A percentile compares a stretch with the other conserved stretches of the same genome.
phyloP scores from a whole-genome alignment of 495 filamentous ascomycete genomes.

The Trypethelium eluteriae region DNA sequence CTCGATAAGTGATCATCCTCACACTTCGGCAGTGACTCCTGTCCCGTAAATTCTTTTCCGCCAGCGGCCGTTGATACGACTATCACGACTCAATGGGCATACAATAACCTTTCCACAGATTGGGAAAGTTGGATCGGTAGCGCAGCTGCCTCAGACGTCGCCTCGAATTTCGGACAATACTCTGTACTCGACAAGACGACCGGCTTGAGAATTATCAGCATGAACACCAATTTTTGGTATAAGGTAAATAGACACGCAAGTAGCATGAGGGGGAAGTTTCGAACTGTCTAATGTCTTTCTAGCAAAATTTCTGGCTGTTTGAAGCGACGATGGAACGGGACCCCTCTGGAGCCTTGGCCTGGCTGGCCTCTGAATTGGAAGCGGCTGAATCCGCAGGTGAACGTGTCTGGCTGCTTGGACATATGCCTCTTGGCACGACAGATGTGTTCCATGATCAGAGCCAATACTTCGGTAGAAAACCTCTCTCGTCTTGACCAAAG shows the following conservation, averaged over 20 bases:
- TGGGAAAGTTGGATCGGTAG: constrained; percentile 44
- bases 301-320: constrained; percentile 16
- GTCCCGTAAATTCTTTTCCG: constrained; percentile 47
- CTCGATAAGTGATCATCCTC: background rate
- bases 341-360: constrained; percentile 12
- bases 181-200: constrained; percentile 36
- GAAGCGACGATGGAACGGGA: constrained; percentile 15
- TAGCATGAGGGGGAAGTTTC: background rate
- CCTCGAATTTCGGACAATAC: constrained; percentile 43
- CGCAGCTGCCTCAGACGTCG: constrained; percentile 31
- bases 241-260: constrained; percentile 13
- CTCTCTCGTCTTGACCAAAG: background rate
- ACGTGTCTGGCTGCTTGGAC: constrained; percentile 13
- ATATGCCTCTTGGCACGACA: constrained; percentile 13
- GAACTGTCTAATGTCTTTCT: background rate
- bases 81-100: constrained; percentile 44
- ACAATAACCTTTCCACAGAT: constrained; percentile 40
- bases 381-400: constrained; percentile 11
- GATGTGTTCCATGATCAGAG: constrained; percentile 13
- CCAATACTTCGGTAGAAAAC: constrained; percentile 5
- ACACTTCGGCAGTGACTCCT: constrained; percentile 32
- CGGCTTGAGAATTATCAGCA: constrained; percentile 47
- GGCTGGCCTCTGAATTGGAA: constrained; percentile 10
- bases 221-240: constrained; percentile 54
- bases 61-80: constrained; percentile 30